Percentiles rank a stretch among this genome's conserved stretches.
phyloP scores from a whole-genome alignment of 2,329 filamentous ascomycete species.

The Talaromyces albobiverticillius region DNA sequence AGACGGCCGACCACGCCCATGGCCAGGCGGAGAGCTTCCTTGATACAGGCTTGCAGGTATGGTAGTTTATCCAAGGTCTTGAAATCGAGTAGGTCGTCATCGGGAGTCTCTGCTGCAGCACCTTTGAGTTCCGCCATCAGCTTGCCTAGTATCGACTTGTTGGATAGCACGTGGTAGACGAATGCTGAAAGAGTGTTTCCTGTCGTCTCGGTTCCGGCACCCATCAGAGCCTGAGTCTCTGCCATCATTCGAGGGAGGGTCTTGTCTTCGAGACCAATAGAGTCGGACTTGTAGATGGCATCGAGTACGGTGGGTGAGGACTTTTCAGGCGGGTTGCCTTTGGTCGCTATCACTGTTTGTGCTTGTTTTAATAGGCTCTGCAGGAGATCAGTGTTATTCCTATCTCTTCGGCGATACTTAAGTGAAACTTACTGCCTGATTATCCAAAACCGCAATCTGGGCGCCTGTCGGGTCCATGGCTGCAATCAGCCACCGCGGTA shows the following conservation, averaged over 20 bases:
- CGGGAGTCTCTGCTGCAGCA: slow-evolving; percentile 11
- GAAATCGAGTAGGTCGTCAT: slow-evolving; percentile 15
- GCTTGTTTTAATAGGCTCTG: slow-evolving; percentile 13
- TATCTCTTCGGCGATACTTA: not conserved
- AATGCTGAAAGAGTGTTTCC: slow-evolving; percentile 19
- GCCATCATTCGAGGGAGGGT: slow-evolving; percentile 23
- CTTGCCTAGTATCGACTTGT: slow-evolving; percentile 15
- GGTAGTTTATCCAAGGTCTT: slow-evolving; percentile 26
- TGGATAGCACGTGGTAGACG: slow-evolving; percentile 16
- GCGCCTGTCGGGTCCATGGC: slow-evolving; percentile 14
- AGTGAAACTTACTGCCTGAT: slow-evolving; percentile 13
- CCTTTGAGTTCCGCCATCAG: slow-evolving; percentile 23
- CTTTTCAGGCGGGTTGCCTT: slow-evolving; percentile 12
- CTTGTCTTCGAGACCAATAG: slow-evolving; percentile 14
- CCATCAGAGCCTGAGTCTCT: slow-evolving; percentile 27
- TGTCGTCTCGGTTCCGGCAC: slow-evolving; percentile 27
- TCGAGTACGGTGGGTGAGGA: slow-evolving; percentile 13
- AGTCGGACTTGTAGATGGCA: slow-evolving; percentile 14
- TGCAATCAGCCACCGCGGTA: slow-evolving; percentile 13
- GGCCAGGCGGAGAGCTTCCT: slow-evolving; percentile 27
- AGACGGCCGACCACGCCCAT: slow-evolving; percentile 26
- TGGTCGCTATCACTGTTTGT: slow-evolving; percentile 13
- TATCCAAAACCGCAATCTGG: slow-evolving; percentile 15
- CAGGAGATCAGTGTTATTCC: not conserved
- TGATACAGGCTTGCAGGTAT: slow-evolving; percentile 29